Evolutionary conservation across 768 basidiomycete genomes (phyloP), one percentile per base, ranked within the genome.

Genomic region (Rickenella mellea): DNA sequence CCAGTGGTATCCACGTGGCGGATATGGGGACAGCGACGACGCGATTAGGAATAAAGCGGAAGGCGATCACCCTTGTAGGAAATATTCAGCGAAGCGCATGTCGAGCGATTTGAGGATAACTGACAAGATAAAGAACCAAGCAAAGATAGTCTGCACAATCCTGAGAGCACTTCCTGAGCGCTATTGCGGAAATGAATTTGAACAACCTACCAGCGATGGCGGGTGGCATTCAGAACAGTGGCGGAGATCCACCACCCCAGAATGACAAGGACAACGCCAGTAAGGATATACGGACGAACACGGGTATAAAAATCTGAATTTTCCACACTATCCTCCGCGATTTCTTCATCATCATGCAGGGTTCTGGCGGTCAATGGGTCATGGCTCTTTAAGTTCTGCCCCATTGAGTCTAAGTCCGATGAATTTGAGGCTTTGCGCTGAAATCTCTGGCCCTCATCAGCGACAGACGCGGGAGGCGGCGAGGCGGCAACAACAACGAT

Each of bases 171-270:
- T 19, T 36, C 39, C 11, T 26, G 40, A 25, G 17, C 26, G 21
- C 39, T 32, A 38, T 40, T 11, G 46, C n/a, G 44, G 24, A 51
- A 33, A 48, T n/a, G n/a, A n/a, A n/a, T 25, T 27, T 9, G 37
- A 30, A 45, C 49, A 32, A 55, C 66, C 46, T 62, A 76, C 84
- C 87, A 91, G 65, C 84, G 70, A 59, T 75, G 79, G 39, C 87
- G 75, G 3, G 88, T 89, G 5, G 69, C 76, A 40, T 65, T 51
- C 38, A 90, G 61, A 10, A 87, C 57, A 0, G 76, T 87, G 7
- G 87, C 63, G 46, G 80, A 81, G 27, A 91, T 78, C 87, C 87
- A 91, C 87, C 87, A 91, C 30, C 74, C 87, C 31, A 89, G 64
- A 49, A 91, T 85, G 39, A 80, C 55, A 10, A 67, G 52, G 9